These are phyloP conservation scores for Pyrenochaeta sp. DNA, from an alignment of 2,329 filamentous ascomycete species.

Conservation along the genomic window DNA sequence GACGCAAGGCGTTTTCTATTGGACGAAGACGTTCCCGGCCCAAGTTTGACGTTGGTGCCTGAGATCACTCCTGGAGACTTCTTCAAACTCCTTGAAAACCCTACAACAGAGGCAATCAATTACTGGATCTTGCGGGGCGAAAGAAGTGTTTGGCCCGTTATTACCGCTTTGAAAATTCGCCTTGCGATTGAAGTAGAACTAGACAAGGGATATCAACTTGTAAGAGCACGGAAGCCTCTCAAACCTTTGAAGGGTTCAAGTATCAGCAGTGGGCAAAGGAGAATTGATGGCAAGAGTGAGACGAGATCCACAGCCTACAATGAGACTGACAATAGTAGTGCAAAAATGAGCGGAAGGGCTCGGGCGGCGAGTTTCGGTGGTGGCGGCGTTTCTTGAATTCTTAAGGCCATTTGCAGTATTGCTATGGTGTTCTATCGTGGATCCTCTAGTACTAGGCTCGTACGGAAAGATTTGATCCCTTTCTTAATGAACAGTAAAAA, in stretches of 20 bases:
- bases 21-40: slow-evolving; percentile 80
- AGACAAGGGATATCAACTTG: slow-evolving; percentile 82
- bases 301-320: too few relatives aligned
- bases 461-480: too few relatives aligned
- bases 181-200: slow-evolving; percentile 88
- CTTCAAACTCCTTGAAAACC: slow-evolving; percentile 79
- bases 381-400: slow-evolving; percentile 5
- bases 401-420: too few relatives aligned
- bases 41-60: slow-evolving; percentile 82
- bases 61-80: slow-evolving; percentile 78
- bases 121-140: slow-evolving; percentile 90
- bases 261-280: too few relatives aligned
- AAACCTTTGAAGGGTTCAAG: too few relatives aligned
- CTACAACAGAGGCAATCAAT: slow-evolving; percentile 75
- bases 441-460: too few relatives aligned
- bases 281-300: too few relatives aligned
- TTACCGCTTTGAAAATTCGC: slow-evolving; percentile 80
- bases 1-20: slow-evolving; percentile 81
- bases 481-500: too few relatives aligned
- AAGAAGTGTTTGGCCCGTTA: slow-evolving; percentile 87
- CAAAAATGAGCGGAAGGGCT: slow-evolving; percentile 19
- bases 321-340: slow-evolving; percentile 14
- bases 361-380: slow-evolving; percentile 42
- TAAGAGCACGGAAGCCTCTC: slow-evolving; percentile 66
- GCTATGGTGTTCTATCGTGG: too few relatives aligned